Evolutionary conservation across 352 stramenopile genomes (phyloP).

Genomic region (Globisporangium ultimum): DNA sequence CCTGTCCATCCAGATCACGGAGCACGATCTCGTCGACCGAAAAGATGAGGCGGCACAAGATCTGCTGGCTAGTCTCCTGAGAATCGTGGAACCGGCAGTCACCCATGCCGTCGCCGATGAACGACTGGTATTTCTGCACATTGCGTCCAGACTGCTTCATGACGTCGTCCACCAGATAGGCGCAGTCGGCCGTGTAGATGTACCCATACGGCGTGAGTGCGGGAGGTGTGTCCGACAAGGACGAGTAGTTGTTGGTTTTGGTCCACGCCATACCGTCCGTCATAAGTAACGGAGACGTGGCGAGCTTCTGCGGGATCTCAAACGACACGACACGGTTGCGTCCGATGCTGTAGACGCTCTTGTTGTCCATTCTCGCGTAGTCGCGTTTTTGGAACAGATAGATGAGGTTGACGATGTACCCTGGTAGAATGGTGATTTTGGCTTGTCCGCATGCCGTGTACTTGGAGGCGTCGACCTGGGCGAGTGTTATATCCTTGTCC

Average conservation of each 20-base stretch:
- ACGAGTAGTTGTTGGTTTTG: slow-evolving; percentile 12
- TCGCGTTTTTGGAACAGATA: slow-evolving; percentile 40
- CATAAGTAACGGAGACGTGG: slow-evolving; percentile 19
- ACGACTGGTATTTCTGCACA: slow-evolving; percentile 43
- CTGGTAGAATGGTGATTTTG: slow-evolving; percentile 19
- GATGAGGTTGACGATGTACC: slow-evolving; percentile 36
- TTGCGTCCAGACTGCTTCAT: slow-evolving; percentile 32
- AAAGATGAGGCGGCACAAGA: slow-evolving; percentile 34
- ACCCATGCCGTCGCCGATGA: slow-evolving; percentile 30
- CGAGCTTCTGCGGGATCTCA: slow-evolving; percentile 28
- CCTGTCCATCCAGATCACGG: slow-evolving; percentile 16
- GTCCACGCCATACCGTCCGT: slow-evolving; percentile 34
- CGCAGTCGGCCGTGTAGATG: slow-evolving; percentile 33
- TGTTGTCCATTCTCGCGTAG: slow-evolving; percentile 40
- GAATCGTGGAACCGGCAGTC: slow-evolving; percentile 36
- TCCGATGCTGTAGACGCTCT: slow-evolving; percentile 28
- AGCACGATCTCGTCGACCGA: slow-evolving; percentile 23
- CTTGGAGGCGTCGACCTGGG: slow-evolving; percentile 17
- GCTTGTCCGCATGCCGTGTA: slow-evolving; percentile 24
- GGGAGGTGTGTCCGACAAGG: neutral
- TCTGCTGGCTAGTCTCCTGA: slow-evolving; percentile 33
- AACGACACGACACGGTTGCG: slow-evolving; percentile 18
- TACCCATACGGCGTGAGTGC: slow-evolving; percentile 30
- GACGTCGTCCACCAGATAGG: slow-evolving; percentile 18
- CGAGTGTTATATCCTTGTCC: slow-evolving; percentile 24